Evolutionary conservation across 768 basidiomycete species (phyloP).

Genomic region (Lyophyllum atratum): DNA sequence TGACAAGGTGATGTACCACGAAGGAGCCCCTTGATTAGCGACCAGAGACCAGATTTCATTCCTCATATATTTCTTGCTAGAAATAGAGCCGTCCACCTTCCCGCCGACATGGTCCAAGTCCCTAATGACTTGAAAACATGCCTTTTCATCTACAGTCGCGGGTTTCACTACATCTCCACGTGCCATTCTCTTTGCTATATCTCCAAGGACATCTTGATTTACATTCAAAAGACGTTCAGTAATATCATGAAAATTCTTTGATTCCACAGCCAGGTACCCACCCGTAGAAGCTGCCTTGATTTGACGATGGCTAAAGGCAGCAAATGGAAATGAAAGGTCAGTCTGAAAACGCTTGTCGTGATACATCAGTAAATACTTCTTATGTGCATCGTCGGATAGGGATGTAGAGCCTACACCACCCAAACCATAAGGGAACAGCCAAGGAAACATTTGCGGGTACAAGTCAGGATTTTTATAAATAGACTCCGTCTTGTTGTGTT

Average conservation of each 20-base stretch:
- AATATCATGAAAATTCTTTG: constrained; percentile 17
- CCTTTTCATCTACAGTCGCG: constrained; percentile 17
- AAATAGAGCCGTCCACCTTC: constrained; percentile 18
- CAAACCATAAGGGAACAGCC: constrained; percentile 42
- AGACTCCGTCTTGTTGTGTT: constrained; percentile 23
- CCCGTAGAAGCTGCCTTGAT: constrained; percentile 22
- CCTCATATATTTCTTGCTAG: constrained; percentile 22
- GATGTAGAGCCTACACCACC: constrained; percentile 32
- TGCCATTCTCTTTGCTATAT: constrained; percentile 6
- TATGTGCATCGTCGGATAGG: constrained; percentile 25
- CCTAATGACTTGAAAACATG: constrained; percentile 22
- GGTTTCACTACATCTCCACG: constrained; percentile 10
- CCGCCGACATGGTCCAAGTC: constrained; percentile 19
- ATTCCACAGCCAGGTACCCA: constrained; percentile 19
- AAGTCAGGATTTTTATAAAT: constrained; percentile 34
- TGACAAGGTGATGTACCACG: constrained; percentile 38
- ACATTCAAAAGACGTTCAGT: constrained; percentile 11
- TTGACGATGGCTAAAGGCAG: constrained; percentile 42
- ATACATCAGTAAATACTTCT: constrained; percentile 33
- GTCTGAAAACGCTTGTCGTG: constrained; percentile 41
- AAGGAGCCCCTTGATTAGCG: constrained; percentile 25
- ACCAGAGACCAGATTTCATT: constrained; percentile 23
- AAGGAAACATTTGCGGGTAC: constrained; percentile 28
- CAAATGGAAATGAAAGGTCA: constrained; percentile 35
- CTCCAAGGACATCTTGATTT: constrained; percentile 6